A percentile compares a stretch with the other conserved stretches of the same genome.
Evolutionary conservation across 1,284 basidiomycete genomes (phyloP).

Genomic region (Rhodotorula sp.): DNA sequence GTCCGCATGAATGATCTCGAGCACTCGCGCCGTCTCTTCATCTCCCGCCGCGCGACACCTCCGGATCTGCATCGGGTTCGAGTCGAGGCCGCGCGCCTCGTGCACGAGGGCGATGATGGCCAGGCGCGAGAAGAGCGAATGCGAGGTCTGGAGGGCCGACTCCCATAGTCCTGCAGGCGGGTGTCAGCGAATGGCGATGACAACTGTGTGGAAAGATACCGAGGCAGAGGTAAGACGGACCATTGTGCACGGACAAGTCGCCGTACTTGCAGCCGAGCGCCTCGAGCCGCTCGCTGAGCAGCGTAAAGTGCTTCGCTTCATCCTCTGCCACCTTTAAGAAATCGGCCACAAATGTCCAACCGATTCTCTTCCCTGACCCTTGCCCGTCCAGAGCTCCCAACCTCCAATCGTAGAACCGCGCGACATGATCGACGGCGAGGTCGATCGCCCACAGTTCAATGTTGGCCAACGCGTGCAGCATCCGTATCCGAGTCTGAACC

Average conservation of each 20-base stretch:
- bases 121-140: conserved; percentile 70
- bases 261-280: conserved; percentile 73
- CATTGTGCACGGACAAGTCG: conserved; percentile 48
- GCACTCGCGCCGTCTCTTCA: conserved; percentile 63
- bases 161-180: conserved; percentile 66
- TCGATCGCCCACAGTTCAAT: conserved; percentile 81
- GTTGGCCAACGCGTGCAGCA: conserved; percentile 80
- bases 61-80: conserved; percentile 79
- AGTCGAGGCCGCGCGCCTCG: conserved; percentile 81
- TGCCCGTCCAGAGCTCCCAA: conserved; percentile 17
- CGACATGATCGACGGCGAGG: conserved; percentile 47
- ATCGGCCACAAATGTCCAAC: conserved; percentile 47
- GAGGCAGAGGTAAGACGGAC: background rate
- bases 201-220: background rate
- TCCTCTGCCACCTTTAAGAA: conserved; percentile 64
- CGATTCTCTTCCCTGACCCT: conserved; percentile 36
- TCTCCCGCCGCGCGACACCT: conserved; percentile 70
- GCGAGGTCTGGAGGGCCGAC: conserved; percentile 68
- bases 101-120: conserved; percentile 88
- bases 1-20: conserved; percentile 76
- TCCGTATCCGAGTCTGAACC: conserved; percentile 65
- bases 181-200: too few relatives aligned
- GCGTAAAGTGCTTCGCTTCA: conserved; percentile 62
- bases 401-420: conserved; percentile 28
- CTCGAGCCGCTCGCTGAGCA: conserved; percentile 51